phyloP scores from a whole-genome alignment of 495 filamentous ascomycete genomes.

The Penicillium lagena region DNA sequence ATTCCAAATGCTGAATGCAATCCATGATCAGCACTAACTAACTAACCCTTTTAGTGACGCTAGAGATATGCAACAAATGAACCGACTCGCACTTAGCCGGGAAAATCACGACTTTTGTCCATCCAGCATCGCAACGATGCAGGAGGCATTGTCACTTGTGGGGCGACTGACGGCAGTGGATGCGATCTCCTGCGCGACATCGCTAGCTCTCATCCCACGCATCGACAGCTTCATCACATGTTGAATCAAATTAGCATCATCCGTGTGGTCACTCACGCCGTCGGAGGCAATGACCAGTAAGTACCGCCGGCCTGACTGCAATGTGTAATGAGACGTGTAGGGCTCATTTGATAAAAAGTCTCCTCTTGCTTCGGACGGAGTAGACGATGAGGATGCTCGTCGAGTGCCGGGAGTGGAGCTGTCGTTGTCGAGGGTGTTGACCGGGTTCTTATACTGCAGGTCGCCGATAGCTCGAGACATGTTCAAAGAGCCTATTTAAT shows the following conservation, averaged over 20 bases:
- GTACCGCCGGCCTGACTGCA: constrained; percentile 22
- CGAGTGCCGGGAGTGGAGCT: neutral
- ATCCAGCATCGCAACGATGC: constrained; percentile 27
- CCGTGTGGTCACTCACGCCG: constrained; percentile 24
- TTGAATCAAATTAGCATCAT: constrained; percentile 23
- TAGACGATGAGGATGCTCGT: constrained; percentile 14
- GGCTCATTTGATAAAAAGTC: constrained; percentile 31
- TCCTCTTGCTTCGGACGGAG: constrained; percentile 13
- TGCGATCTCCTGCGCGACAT: constrained; percentile 25
- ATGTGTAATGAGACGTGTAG: constrained; percentile 15
- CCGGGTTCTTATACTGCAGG: constrained; percentile 36
- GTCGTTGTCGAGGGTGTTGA: constrained; percentile 18
- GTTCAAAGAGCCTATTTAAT: constrained; percentile 25
- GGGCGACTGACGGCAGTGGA: constrained; percentile 5
- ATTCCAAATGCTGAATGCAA: no score
- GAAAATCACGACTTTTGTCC: constrained; percentile 15
- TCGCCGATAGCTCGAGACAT: constrained; percentile 41
- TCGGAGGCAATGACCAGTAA: constrained; percentile 25
- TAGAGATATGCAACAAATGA: neutral
- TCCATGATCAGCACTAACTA: no score
- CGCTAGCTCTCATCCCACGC: constrained; percentile 22
- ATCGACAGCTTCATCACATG: constrained; percentile 28
- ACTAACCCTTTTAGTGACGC: no score
- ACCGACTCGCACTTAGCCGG: neutral
- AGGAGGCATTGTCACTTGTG: constrained; percentile 28